Base-by-base conservation (phyloP, 2,329 filamentous ascomycete species). In the Beauveria sp. region DNA sequence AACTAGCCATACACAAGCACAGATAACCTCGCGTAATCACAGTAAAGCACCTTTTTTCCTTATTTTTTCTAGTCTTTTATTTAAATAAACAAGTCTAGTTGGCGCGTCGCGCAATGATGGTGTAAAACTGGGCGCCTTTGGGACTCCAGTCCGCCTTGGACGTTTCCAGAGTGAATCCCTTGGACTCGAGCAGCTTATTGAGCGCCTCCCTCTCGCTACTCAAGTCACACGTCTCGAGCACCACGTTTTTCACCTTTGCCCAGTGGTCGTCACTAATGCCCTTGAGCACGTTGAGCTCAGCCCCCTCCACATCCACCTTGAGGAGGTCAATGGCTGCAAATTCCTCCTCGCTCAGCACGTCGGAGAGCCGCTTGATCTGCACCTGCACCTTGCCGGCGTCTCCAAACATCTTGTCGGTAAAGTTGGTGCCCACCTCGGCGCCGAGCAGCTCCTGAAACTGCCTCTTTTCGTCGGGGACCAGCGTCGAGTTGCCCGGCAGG, bases 301-400 rank as follows among this genome's bases (percentile, higher is more conserved):
- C 63, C 16, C 67, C 65, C 57, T 70, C 68, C 6, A 70, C 67
- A 43, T 70, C 68, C 18, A 70, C 62, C 61, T 70, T 70, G 53
- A 70, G 59, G n/a, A 70, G 46, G 48, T 70, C 67, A 43, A 70
- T 66, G 8, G 59, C 55, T 12, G 51, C 52, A 26, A 68, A 24
- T 10, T 6, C 5, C 7, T 30, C 30, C 30, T 40, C 44, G 14
- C 20, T 5, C 51, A 68, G 46, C 20, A 70, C 64, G 12, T 56
- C 51, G 4, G 68, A 68, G 4, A 70, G 64, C 30, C 62, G 41
- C 55, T 65, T 30, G 4, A 57, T 46, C 3, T 20, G 24, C 8
- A 69, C 63, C 5, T 62, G 37, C 2, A 69, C 48, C 30, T 58
- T 26, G 47, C 59, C 51, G 8, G 47, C 59, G 9, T 51, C 61